phyloP scores from a whole-genome alignment of 257 asterid species.

The Leptodermis oblonga region DNA sequence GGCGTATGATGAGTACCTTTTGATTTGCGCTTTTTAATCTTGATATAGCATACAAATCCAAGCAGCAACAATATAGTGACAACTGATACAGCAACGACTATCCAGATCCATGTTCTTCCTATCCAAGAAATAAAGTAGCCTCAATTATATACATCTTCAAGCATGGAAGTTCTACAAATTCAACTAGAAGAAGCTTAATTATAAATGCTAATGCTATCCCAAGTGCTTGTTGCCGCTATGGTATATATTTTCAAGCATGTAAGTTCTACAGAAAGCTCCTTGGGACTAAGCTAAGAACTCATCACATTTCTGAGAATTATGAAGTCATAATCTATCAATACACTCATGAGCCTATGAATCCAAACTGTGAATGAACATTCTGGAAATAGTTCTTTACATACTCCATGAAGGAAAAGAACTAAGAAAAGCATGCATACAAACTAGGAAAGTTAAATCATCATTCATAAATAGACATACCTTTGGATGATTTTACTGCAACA shows the following conservation, averaged over 20 bases:
- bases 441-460: not conserved
- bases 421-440: not conserved
- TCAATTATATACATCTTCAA: too few relatives aligned
- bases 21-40: slow-evolving; percentile 14
- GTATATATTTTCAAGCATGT: too few relatives aligned
- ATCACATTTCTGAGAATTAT: not conserved
- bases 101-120: slow-evolving; percentile 24
- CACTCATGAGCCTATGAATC: too few relatives aligned
- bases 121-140: slow-evolving; percentile 9
- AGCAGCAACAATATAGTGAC: not conserved
- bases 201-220: not conserved
- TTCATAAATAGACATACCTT: slow-evolving; percentile 2
- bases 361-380: too few relatives aligned
- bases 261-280: not conserved
- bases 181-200: too few relatives aligned
- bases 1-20: slow-evolving; percentile 10
- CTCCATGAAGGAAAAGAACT: not conserved
- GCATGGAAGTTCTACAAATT: not conserved
- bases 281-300: not conserved
- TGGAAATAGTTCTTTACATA: too few relatives aligned
- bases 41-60: slow-evolving; percentile 12
- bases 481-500: slow-evolving; percentile 13
- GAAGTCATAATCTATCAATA: not conserved
- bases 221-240: too few relatives aligned
- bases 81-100: slow-evolving; percentile 9